A percentile compares a stretch with the other conserved stretches of the same genome.
Evolutionary conservation across 768 basidiomycete species (phyloP).

Genomic region (Boletus fagicola): DNA sequence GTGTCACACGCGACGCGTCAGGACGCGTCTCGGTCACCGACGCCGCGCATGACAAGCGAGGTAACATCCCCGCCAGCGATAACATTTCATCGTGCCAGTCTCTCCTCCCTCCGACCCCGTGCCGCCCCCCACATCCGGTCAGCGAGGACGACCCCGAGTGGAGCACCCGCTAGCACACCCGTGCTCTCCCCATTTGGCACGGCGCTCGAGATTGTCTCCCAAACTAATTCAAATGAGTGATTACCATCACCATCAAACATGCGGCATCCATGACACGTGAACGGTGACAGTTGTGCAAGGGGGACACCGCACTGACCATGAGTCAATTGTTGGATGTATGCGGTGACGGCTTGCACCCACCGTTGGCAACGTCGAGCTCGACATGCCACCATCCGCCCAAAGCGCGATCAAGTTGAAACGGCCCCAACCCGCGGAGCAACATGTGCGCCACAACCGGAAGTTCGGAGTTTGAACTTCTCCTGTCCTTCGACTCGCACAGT

Average conservation of each 20-base stretch:
- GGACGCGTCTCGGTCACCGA: slow-evolving; percentile 9
- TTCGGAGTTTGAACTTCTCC: slow-evolving; percentile 34
- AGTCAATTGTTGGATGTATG: slow-evolving; percentile 1
- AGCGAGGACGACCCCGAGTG: background rate
- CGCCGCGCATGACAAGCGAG: background rate
- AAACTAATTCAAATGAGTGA: slow-evolving; percentile 17
- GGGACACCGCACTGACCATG: background rate
- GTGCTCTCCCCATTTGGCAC: slow-evolving; percentile 15
- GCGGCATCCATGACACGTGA: slow-evolving; percentile 13
- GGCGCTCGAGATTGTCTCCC: background rate
- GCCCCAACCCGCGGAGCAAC: background rate
- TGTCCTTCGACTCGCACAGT: slow-evolving; percentile 27
- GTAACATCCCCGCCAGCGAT: background rate
- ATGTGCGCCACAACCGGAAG: slow-evolving; percentile 25
- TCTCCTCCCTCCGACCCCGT: background rate
- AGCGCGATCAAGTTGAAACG: background rate
- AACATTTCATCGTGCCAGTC: background rate
- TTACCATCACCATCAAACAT: slow-evolving; percentile 5
- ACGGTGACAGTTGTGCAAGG: slow-evolving; percentile 3
- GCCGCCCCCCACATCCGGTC: background rate
- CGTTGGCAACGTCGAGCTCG: slow-evolving; percentile 7
- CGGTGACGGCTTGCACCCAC: background rate
- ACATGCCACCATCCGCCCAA: background rate
- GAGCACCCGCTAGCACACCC: slow-evolving; percentile 4
- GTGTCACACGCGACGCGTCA: slow-evolving; percentile 8